phyloP scores from a whole-genome alignment of 805 yeast species.

The Candida adriatica region DNA sequence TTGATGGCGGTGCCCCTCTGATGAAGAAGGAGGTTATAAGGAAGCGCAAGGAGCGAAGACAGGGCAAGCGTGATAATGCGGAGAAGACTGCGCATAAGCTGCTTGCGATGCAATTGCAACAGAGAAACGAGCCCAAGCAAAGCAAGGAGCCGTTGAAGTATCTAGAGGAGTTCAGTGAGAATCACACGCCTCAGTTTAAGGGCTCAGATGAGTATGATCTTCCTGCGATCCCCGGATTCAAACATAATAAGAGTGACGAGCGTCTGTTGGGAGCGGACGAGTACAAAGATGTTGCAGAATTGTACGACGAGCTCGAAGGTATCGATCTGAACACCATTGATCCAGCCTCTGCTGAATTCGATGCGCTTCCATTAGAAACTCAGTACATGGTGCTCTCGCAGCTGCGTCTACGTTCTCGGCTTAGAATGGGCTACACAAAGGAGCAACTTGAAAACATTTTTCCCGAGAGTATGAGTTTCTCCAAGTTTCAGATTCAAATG shows the following conservation, averaged over 20 bases:
- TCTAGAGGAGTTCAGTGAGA: slow-evolving; percentile 9
- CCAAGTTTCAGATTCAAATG: slow-evolving; percentile 87
- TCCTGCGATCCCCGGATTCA: slow-evolving; percentile 59
- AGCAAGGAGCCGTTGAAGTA: background rate
- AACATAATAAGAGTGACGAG: slow-evolving; percentile 50
- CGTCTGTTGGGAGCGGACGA: slow-evolving; percentile 73
- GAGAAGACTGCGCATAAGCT: slow-evolving; percentile 72
- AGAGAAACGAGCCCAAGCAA: slow-evolving; percentile 14
- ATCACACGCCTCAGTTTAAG: slow-evolving; percentile 28
- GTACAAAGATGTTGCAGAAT: slow-evolving; percentile 48
- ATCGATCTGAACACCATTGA: slow-evolving; percentile 69
- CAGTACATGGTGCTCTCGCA: slow-evolving; percentile 86
- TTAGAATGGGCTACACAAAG: slow-evolving; percentile 91
- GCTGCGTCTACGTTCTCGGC: slow-evolving; percentile 73
- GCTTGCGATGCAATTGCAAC: slow-evolving; percentile 72
- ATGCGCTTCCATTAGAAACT: slow-evolving; percentile 69
- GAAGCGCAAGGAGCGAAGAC: slow-evolving; percentile 64
- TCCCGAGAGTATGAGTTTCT: slow-evolving; percentile 83
- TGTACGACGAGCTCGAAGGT: slow-evolving; percentile 59
- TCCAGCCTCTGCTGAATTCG: slow-evolving; percentile 75
- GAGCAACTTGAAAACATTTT: slow-evolving; percentile 80
- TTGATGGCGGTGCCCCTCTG: slow-evolving; percentile 92
- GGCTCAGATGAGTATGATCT: slow-evolving; percentile 79
- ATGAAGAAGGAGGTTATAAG: slow-evolving; percentile 74
- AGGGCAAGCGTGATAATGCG: slow-evolving; percentile 66